Base-by-base conservation (phyloP, 2,329 filamentous ascomycete genomes). In the Epichloe aotearoae region DNA sequence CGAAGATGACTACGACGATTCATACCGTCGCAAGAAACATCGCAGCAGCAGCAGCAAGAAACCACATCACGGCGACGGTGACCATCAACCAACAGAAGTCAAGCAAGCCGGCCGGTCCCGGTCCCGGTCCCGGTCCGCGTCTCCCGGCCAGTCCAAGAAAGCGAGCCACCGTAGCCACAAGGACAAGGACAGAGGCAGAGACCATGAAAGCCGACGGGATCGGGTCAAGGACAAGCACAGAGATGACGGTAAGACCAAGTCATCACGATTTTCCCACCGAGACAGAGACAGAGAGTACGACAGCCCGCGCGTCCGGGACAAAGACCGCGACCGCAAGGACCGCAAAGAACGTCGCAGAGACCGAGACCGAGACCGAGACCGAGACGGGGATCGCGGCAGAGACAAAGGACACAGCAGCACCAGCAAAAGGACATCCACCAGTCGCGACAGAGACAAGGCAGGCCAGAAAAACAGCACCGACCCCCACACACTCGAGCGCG, bases 401-500 rank as follows among this genome's bases (percentile, higher is more conserved):
- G 44, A 51, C 37, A 47, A 59, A 51, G 59, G 57, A 26, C 61
- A 59, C 50, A 61, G 61, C 53, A 64, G 64, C 56, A 58, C 58
- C 55, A 72, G 66, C 54, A 59, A 61, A 52, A 55, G 63, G 56
- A 51, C 64, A 50, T 60, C 66, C 0, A 67, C n/a, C 68, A 67
- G 19, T 8, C 49, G 46, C n/a, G 65, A 55, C 44, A 66, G 71
- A 30, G 66, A 67, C 19, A 59, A 61, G 42, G 69, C 4, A 51
- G 6, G 67, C 65, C 37, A 10, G 8, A 30, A 30, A 4, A 30
- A 47, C 55, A 43, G 48, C 50, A 57, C 62, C 53, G 80, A 85
- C 56, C 73, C 79, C n/a, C 83, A 86, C 63, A 83, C 83, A 1
- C 70, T 82, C 0, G 84, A 88, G 64, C 79, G 84, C 20, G 83